These are phyloP conservation scores for Acer negundo DNA, from an alignment of 345 rosid genomes.

Conservation along the genomic window DNA sequence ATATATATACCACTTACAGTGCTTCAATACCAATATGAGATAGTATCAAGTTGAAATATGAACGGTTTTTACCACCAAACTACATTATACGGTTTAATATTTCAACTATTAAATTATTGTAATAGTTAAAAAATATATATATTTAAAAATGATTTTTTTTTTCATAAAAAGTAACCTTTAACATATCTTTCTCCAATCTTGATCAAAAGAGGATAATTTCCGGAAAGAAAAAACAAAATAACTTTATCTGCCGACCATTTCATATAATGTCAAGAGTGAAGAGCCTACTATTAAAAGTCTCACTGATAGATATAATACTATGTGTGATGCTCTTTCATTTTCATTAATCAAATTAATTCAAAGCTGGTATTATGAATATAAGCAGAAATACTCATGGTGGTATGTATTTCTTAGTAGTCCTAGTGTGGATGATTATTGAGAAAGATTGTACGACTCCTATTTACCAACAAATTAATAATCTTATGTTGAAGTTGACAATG, in stretches of 20 bases:
- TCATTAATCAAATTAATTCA: background rate
- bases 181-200: too few species aligned
- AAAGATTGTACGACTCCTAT: too few species aligned
- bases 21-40: too few species aligned
- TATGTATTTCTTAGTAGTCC: background rate
- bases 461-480: background rate
- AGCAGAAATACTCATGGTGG: background rate
- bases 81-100: too few species aligned
- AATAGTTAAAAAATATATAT: too few species aligned
- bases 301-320: background rate
- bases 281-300: background rate
- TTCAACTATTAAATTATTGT: too few species aligned
- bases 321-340: background rate
- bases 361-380: background rate
- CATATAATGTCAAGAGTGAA: background rate
- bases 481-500: background rate
- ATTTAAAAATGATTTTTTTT: too few species aligned
- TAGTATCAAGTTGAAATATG: too few species aligned
- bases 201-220: background rate
- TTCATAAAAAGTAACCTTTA: too few species aligned
- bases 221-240: background rate
- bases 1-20: too few species aligned
- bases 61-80: too few species aligned
- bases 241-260: conserved; percentile 18
- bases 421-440: background rate